Conservation (phyloP, 2,329 filamentous ascomycete genomes). For the Ophiostoma novo-ulmi region DNA sequence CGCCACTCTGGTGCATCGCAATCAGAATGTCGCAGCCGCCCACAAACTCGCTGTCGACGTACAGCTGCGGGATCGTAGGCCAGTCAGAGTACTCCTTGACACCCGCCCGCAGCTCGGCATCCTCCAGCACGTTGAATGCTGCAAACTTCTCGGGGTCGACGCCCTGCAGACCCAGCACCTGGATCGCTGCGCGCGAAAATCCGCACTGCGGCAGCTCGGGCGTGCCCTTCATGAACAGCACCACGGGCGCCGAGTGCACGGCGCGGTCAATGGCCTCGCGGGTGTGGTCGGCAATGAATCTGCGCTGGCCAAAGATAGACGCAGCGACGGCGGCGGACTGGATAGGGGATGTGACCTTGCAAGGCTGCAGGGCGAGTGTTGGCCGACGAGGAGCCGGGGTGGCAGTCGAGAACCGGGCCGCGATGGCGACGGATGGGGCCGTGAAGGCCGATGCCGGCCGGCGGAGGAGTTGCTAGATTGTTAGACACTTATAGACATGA, state of each 20-base stretch:
- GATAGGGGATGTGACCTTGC: not conserved
- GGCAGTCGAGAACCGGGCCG: slow-evolving; percentile 18
- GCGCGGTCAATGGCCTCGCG: slow-evolving; percentile 84
- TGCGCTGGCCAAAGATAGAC: slow-evolving; percentile 11
- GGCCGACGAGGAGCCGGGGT: slow-evolving; percentile 4
- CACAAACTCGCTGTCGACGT: slow-evolving; percentile 91
- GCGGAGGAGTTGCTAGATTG: slow-evolving; percentile 22
- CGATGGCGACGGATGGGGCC: slow-evolving; percentile 2
- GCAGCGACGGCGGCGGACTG: not conserved
- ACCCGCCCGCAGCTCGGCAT: slow-evolving; percentile 76
- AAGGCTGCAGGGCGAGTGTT: not conserved
- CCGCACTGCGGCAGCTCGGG: slow-evolving; percentile 76
- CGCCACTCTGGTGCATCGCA: slow-evolving; percentile 94
- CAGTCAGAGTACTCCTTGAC: slow-evolving; percentile 99
- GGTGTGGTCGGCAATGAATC: slow-evolving; percentile 65
- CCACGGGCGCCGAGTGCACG: slow-evolving; percentile 79
- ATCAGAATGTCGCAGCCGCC: slow-evolving; percentile 97
- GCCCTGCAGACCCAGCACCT: slow-evolving; percentile 90
- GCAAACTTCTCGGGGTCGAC: slow-evolving; percentile 94
- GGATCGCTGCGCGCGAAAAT: slow-evolving; percentile 90
- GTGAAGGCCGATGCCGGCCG: slow-evolving; percentile 14
- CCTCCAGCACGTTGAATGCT: slow-evolving; percentile 96
- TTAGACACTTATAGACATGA: not conserved
- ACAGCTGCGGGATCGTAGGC: slow-evolving; percentile 97
- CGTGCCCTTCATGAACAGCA: slow-evolving; percentile 91